A percentile compares a stretch with the other conserved stretches of the same genome.
Conservation (phyloP, 441 rosid genomes). For the Erodium chrysanthum region DNA sequence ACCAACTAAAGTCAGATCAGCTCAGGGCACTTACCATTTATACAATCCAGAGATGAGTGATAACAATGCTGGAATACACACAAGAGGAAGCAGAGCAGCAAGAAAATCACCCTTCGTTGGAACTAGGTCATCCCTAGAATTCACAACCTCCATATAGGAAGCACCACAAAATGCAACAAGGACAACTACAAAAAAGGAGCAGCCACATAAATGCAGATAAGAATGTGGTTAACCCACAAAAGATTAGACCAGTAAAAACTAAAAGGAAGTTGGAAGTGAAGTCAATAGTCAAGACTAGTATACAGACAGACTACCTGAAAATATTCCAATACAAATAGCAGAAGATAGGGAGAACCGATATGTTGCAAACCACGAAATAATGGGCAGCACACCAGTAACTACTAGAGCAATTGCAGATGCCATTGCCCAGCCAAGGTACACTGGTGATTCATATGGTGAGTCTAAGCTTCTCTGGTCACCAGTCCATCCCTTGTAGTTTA, state of each 20-base stretch:
- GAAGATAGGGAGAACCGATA: constrained; percentile 90
- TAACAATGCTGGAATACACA: constrained; percentile 87
- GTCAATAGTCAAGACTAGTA: constrained; percentile 7
- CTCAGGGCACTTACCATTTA: constrained; percentile 60
- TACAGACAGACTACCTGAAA: constrained; percentile 52
- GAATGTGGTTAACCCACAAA: constrained; percentile 6
- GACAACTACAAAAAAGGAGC: constrained; percentile 52
- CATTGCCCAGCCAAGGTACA: constrained; percentile 98
- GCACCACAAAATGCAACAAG: constrained; percentile 89
- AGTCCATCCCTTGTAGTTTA: constrained; percentile 73
- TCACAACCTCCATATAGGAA: constrained; percentile 85
- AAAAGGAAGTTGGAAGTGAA: neutral
- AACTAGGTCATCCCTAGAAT: constrained; percentile 76
- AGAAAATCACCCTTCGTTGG: constrained; percentile 92
- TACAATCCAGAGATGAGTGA: constrained; percentile 88
- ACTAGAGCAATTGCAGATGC: constrained; percentile 84
- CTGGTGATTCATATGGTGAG: constrained; percentile 85
- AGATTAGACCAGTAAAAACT: neutral
- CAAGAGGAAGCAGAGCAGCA: constrained; percentile 94
- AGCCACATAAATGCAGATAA: constrained; percentile 17
- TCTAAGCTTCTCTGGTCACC: constrained; percentile 46
- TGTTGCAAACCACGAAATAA: constrained; percentile 95
- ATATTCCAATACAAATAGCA: constrained; percentile 74
- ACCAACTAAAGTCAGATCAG: constrained; percentile 20
- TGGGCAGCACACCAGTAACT: constrained; percentile 91